Evolutionary conservation across 768 basidiomycete species (phyloP), one percentile per base, ranked within the genome.

Genomic region (Sarcomyxa edulis): DNA sequence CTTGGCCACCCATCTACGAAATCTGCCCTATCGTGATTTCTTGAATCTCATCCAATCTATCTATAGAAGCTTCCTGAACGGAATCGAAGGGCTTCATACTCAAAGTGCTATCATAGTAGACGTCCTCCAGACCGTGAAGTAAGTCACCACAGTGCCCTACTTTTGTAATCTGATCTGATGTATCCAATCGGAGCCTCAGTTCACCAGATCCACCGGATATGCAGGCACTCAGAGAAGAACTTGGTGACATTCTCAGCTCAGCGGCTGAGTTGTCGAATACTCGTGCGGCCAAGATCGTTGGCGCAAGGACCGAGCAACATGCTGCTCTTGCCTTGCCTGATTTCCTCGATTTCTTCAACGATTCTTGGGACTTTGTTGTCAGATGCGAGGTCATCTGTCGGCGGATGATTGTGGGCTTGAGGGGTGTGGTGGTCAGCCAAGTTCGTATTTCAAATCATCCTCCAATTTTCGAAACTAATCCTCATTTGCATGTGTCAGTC

Each of bases 321-420:
- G 71, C 85, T 0, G 62, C 71, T 9, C 71, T 98, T 16, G 68
- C 78, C 16, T 61, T 97, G 23, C 62, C 70, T 3, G 77, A 82
- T 31, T 98, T 98, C 62, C 65, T 89, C 23, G 71, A 68, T 8
- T 69, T 97, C 41, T 95, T 94, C 68, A 81, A 84, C 39, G 72
- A 77, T 48, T 81, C 86, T 2, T 97, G 95, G 95, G 61, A 71
- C 18, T 98, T 98, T 49, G 91, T 98, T 7, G 74, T 96, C 18
- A 72, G 71, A 47, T 91, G 88, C 52, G 95, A 99, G 56, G 76
- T 81, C 20, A 67, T 96, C 20, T 89, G 85, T 46, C 72, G 81
- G 38, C 70, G 84, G 48, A 97, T 98, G 91, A 93, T 97, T 42
- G 89, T 97, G 40, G 85, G 90, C 5, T 65, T 98, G 22, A 68